These are phyloP conservation scores for Peronospora belbahrii DNA, from an alignment of 352 stramenopile genomes.

Conservation along the genomic window DNA sequence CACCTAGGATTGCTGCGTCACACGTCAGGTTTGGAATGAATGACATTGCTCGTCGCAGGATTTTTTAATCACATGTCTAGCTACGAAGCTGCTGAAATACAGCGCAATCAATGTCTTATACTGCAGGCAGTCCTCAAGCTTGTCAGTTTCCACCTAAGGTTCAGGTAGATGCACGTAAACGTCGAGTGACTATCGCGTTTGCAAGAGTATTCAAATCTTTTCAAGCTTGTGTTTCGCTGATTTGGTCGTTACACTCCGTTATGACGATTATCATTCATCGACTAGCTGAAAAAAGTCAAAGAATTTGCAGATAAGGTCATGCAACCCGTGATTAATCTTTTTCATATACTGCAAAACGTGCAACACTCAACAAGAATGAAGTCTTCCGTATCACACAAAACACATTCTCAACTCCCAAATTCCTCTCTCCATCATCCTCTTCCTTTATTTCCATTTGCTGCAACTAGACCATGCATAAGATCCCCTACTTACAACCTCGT, in stretches of 20 bases:
- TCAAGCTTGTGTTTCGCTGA: constrained; percentile 17
- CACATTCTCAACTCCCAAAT: constrained; percentile 6
- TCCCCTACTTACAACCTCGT: constrained; percentile 18
- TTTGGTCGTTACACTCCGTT: constrained; percentile 25
- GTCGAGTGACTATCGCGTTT: too few relatives aligned
- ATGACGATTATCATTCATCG: constrained; percentile 22
- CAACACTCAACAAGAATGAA: constrained; percentile 1
- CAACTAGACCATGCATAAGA: constrained; percentile 4
- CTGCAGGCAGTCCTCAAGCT: too few relatives aligned
- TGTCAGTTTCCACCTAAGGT: too few relatives aligned
- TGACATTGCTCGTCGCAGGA: too few relatives aligned
- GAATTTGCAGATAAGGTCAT: constrained; percentile 15
- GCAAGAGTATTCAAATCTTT: constrained; percentile 18
- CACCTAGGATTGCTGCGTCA: too few relatives aligned
- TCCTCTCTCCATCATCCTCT: constrained; percentile 24
- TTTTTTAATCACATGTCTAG: too few relatives aligned
- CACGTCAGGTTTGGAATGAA: too few relatives aligned
- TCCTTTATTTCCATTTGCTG: constrained; percentile 21
- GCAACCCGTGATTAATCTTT: too few relatives aligned
- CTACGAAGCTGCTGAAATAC: too few relatives aligned
- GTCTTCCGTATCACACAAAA: not conserved
- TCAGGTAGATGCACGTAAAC: too few relatives aligned
- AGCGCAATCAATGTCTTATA: too few relatives aligned
- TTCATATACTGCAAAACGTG: too few relatives aligned
- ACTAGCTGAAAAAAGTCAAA: constrained; percentile 50